Evolutionary conservation across 345 rosid species (phyloP).

Genomic region (Populus simonii): DNA sequence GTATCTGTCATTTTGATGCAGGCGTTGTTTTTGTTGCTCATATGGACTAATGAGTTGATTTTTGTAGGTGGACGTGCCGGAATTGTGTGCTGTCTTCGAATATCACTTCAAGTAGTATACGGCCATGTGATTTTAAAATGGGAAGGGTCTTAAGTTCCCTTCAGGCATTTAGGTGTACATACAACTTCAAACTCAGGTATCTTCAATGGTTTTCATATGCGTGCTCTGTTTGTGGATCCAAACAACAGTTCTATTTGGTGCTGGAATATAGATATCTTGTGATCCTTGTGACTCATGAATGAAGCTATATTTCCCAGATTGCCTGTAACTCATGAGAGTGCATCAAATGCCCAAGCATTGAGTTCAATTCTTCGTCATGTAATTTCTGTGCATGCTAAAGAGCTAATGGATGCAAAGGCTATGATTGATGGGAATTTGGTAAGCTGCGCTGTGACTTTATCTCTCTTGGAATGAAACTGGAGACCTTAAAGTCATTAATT

Average conservation of each 20-base stretch:
- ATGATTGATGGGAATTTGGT: conserved; percentile 83
- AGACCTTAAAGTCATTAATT: not conserved
- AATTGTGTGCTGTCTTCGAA: conserved; percentile 55
- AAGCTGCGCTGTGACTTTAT: conserved; percentile 17
- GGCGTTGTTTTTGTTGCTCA: not conserved
- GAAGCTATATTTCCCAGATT: conserved; percentile 37
- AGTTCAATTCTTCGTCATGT: conserved; percentile 57
- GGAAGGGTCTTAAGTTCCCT: conserved; percentile 73
- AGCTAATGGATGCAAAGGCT: conserved; percentile 64
- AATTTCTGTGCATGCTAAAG: conserved; percentile 58
- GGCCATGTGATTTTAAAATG: conserved; percentile 88
- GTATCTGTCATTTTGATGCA: not conserved
- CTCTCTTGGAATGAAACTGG: not conserved
- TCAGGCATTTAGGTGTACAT: conserved; percentile 67
- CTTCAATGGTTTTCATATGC: not conserved
- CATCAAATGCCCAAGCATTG: conserved; percentile 37
- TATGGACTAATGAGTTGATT: conserved; percentile 11
- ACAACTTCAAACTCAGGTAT: conserved; percentile 73
- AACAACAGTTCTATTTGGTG: not conserved
- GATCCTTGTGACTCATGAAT: conserved; percentile 6
- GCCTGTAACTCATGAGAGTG: conserved; percentile 47
- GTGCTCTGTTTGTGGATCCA: not conserved
- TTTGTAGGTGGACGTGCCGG: conserved; percentile 79
- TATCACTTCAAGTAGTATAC: conserved; percentile 62
- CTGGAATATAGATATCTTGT: not conserved